Evolutionary conservation across 78 protist species (phyloP).

Genomic region (Cavenderia fasciculata): DNA sequence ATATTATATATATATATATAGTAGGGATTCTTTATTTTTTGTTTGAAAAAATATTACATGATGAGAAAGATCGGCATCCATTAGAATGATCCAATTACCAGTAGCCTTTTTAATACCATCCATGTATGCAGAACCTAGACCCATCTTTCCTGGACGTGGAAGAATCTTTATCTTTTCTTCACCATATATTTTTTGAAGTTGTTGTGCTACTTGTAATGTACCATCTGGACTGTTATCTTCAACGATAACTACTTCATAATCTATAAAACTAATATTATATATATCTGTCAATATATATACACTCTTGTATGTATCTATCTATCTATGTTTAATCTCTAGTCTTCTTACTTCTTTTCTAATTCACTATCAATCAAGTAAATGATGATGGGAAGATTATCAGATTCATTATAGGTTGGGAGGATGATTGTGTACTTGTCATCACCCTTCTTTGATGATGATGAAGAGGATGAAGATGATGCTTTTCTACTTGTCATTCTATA

Average conservation of each 20-base stretch:
- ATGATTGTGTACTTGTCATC: slow-evolving; percentile 88
- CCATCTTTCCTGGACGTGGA: slow-evolving; percentile 90
- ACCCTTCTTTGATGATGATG: not conserved
- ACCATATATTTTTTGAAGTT: slow-evolving; percentile 88
- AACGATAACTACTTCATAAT: slow-evolving; percentile 90
- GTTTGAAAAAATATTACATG: too few species aligned
- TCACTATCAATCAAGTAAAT: slow-evolving; percentile 71
- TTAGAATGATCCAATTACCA: slow-evolving; percentile 92
- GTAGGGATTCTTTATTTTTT: too few species aligned
- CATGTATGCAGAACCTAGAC: slow-evolving; percentile 92
- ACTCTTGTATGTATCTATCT: not conserved
- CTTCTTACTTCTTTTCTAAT: slow-evolving; percentile 53
- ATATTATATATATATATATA: too few species aligned
- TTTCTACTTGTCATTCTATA: not conserved
- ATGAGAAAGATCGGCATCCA: slow-evolving; percentile 96
- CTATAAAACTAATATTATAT: slow-evolving; percentile 23
- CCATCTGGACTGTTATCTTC: slow-evolving; percentile 95
- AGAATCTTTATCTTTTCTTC: slow-evolving; percentile 74
- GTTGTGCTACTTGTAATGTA: slow-evolving; percentile 86
- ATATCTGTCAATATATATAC: not conserved
- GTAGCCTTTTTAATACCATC: slow-evolving; percentile 87
- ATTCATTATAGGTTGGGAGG: slow-evolving; percentile 95
- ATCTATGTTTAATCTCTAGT: not conserved
- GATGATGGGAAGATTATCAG: slow-evolving; percentile 93
- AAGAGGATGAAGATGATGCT: not conserved